These are phyloP conservation scores for Coemansia sp. DNA, from an alignment of 192 early-diverging fungal species.

Conservation along the genomic window DNA sequence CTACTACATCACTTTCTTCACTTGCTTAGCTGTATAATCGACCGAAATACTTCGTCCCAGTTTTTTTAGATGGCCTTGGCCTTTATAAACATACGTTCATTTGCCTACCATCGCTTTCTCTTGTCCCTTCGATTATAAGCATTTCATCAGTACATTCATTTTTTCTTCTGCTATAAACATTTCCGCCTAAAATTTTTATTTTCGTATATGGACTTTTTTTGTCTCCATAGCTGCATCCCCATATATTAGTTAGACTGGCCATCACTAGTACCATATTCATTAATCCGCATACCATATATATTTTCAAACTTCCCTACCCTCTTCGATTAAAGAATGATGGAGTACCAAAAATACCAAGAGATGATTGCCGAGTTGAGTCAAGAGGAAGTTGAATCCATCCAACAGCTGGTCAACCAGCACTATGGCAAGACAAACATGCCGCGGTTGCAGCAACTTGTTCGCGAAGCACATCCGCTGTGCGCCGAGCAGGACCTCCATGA, in stretches of 20 bases:
- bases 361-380: conserved; percentile 23
- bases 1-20: no score
- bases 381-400: conserved; percentile 19
- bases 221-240: no score
- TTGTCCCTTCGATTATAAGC: neutral
- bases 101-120: neutral
- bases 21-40: no score
- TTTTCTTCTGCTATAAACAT: no score
- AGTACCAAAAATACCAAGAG: neutral
- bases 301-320: neutral
- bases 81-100: neutral
- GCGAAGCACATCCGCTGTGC: conserved; percentile 9
- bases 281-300: no score
- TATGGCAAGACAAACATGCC: neutral
- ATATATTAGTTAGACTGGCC: no score
- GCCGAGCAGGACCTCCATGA: conserved; percentile 8
- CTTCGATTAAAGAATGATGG: neutral
- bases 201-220: neutral
- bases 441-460: neutral
- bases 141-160: neutral
- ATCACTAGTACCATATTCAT: no score
- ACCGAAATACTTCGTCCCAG: no score
- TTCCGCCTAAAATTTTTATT: neutral
- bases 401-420: conserved; percentile 3
- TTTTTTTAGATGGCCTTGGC: neutral